Percentiles rank a stretch among this genome's conserved stretches.
Conservation (phyloP, 2,329 filamentous ascomycete species). For the Xylariaceae sp. region DNA sequence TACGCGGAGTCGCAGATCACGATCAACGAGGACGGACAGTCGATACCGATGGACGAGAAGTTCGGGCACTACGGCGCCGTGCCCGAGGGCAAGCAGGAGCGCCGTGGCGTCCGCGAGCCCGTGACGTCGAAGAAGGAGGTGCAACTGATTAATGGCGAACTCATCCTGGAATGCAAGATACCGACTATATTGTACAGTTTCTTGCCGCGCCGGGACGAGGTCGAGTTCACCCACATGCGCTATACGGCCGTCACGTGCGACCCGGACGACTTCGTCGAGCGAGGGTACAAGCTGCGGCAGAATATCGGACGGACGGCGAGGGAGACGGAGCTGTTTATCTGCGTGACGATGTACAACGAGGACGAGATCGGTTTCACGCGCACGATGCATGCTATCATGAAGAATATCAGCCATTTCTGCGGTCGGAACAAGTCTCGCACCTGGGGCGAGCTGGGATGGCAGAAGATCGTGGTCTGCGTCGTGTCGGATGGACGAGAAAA, state of each 20-base stretch:
- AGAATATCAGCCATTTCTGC: constrained; percentile 99
- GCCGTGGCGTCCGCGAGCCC: constrained; percentile 77
- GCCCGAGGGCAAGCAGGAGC: constrained; percentile 78
- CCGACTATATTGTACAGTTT: constrained; percentile 98
- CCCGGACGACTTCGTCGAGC: constrained; percentile 77
- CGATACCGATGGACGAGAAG: constrained; percentile 45
- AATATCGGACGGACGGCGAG: constrained; percentile 86
- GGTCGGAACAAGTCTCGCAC: constrained; percentile 89
- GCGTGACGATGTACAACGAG: constrained; percentile 98
- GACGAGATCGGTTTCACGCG: constrained; percentile 93
- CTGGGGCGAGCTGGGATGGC: constrained; percentile 98
- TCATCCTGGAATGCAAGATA: constrained; percentile 98
- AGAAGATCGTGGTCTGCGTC: constrained; percentile 98
- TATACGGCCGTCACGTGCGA: constrained; percentile 95
- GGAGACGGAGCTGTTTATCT: constrained; percentile 93
- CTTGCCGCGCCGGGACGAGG: constrained; percentile 82
- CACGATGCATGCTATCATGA: constrained; percentile 95
- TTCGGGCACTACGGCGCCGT: constrained; percentile 81
- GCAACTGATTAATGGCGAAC: constrained; percentile 91
- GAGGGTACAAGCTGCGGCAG: constrained; percentile 88
- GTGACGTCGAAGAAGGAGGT: constrained; percentile 94
- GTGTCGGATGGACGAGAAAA: constrained; percentile 87
- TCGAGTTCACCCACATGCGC: constrained; percentile 95
- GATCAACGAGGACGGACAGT: constrained; percentile 44
- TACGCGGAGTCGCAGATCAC: constrained; percentile 53